These are phyloP conservation scores for Cystobasidium sp. DNA, from an alignment of 1,284 basidiomycete species.

Conservation along the genomic window DNA sequence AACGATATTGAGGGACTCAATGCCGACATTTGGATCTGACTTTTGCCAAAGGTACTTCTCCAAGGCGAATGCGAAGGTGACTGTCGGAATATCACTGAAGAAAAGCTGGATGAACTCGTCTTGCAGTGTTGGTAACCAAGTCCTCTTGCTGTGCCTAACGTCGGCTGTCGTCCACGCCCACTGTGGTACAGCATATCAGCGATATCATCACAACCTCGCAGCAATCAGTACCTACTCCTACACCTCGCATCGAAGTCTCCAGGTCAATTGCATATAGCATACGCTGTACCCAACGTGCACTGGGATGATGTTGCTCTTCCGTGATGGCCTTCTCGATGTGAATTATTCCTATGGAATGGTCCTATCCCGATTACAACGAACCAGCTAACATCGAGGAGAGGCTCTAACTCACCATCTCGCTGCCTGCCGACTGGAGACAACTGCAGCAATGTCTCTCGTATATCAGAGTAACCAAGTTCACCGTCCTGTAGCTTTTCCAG, in stretches of 20 bases:
- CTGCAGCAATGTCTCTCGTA: conserved; percentile 19
- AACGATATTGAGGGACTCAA: conserved; percentile 25
- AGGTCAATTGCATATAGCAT: conserved; percentile 37
- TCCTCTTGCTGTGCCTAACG: conserved; percentile 34
- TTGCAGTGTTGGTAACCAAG: conserved; percentile 38
- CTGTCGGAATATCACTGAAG: conserved; percentile 42
- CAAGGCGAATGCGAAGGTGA: conserved; percentile 24
- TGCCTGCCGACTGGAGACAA: conserved; percentile 19
- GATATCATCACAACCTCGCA: not conserved
- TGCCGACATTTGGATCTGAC: conserved; percentile 26
- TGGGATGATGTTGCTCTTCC: conserved; percentile 23
- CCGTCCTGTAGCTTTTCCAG: conserved; percentile 24
- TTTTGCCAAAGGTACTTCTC: conserved; percentile 28
- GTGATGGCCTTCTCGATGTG: conserved; percentile 31
- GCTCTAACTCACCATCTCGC: conserved; percentile 16
- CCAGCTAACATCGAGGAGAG: not conserved
- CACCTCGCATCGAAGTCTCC: conserved; percentile 40
- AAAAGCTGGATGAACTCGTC: conserved; percentile 39
- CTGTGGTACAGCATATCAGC: not conserved
- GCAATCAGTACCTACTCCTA: conserved; percentile 21
- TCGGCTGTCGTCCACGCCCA: conserved; percentile 43
- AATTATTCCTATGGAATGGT: not conserved
- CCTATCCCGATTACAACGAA: not conserved
- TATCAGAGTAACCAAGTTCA: not conserved
- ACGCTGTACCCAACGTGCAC: conserved; percentile 16